Conservation (phyloP, 768 basidiomycete species). For the Kwoniella mangroviensis region DNA sequence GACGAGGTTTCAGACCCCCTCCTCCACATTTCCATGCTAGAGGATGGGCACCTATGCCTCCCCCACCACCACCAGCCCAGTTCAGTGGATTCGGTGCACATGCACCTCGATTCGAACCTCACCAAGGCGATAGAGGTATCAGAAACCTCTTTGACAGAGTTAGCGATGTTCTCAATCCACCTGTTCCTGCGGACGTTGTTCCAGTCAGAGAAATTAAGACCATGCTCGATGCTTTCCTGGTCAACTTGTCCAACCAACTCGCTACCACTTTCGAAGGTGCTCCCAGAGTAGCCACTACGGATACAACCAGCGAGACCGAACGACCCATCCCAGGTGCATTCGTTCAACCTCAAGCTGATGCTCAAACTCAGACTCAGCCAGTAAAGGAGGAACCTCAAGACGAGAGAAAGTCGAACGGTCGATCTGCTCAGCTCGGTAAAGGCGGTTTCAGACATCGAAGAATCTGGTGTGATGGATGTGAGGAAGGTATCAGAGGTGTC, state of each 20-base stretch:
- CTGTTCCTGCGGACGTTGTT: conserved; percentile 27
- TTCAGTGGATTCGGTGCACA: background rate
- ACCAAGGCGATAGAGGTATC: conserved; percentile 18
- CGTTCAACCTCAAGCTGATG: conserved; percentile 25
- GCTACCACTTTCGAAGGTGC: conserved; percentile 48
- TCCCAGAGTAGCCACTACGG: conserved; percentile 21
- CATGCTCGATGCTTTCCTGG: conserved; percentile 52
- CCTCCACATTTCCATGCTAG: background rate
- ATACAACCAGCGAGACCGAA: conserved; percentile 27
- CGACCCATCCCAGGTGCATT: conserved; percentile 50
- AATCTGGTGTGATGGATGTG: conserved; percentile 45
- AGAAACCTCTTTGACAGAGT: conserved; percentile 40
- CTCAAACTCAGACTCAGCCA: conserved; percentile 27
- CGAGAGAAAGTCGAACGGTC: conserved; percentile 15
- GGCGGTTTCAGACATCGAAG: conserved; percentile 48
- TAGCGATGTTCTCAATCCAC: conserved; percentile 33
- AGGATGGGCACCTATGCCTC: conserved; percentile 5
- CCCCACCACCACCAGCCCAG: conserved; percentile 4
- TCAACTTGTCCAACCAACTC: conserved; percentile 52
- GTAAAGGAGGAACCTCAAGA: conserved; percentile 1
- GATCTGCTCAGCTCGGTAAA: conserved; percentile 31
- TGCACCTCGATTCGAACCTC: conserved; percentile 5
- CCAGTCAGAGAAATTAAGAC: conserved; percentile 50
- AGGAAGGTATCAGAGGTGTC: conserved; percentile 47
- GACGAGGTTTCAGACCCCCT: conserved; percentile 8